Evolutionary conservation across 805 yeast genomes (phyloP).

Genomic region (Torulaspora microellipsoides): DNA sequence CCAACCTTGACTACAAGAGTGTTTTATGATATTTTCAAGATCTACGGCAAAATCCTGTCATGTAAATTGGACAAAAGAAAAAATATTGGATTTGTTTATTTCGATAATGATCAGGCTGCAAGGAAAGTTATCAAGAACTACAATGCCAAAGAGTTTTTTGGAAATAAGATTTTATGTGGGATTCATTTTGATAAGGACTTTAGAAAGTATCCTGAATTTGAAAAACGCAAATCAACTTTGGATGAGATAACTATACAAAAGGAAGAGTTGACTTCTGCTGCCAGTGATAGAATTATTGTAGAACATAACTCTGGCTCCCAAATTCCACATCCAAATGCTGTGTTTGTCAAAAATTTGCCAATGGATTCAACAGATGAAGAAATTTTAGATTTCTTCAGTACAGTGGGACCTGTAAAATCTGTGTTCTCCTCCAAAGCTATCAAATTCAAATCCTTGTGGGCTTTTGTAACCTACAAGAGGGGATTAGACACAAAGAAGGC

Average conservation of each 20-base stretch:
- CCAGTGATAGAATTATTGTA: slow-evolving; percentile 2
- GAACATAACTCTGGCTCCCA: slow-evolving; percentile 5
- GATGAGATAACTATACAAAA: slow-evolving; percentile 27
- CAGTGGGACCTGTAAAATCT: slow-evolving; percentile 34
- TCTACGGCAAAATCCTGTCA: slow-evolving; percentile 43
- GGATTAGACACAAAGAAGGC: slow-evolving; percentile 36
- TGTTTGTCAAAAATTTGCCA: slow-evolving; percentile 36
- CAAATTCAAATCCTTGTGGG: slow-evolving; percentile 32
- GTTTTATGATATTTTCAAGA: slow-evolving; percentile 48
- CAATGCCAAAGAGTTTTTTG: slow-evolving; percentile 32
- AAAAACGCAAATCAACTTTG: slow-evolving; percentile 23
- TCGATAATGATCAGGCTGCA: slow-evolving; percentile 35
- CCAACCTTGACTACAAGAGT: slow-evolving; percentile 37
- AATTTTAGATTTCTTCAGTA: slow-evolving; percentile 29
- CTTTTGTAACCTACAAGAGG: slow-evolving; percentile 41
- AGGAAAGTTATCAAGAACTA: slow-evolving; percentile 31
- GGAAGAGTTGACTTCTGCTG: slow-evolving; percentile 14
- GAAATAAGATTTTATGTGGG: slow-evolving; percentile 36
- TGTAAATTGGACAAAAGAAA: slow-evolving; percentile 39
- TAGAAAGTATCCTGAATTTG: slow-evolving; percentile 33
- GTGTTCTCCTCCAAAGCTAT: slow-evolving; percentile 31
- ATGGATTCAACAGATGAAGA: slow-evolving; percentile 28
- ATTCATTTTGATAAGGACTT: slow-evolving; percentile 39
- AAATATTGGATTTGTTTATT: slow-evolving; percentile 40
- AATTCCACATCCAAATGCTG: slow-evolving; percentile 31